phyloP scores from a whole-genome alignment of 495 filamentous ascomycete species.

The Margaritispora aquatica region DNA sequence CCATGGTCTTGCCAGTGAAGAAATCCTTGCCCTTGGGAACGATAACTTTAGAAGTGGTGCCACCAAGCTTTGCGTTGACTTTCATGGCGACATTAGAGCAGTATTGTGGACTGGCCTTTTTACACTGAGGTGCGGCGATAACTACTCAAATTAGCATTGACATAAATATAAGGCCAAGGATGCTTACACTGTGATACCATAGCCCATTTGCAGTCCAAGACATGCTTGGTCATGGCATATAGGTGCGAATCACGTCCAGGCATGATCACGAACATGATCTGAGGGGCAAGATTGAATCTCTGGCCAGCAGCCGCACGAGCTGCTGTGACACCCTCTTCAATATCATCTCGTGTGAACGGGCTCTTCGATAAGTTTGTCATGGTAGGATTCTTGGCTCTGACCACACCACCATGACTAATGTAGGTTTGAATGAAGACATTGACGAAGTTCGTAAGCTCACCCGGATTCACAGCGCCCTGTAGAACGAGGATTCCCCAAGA shows the following conservation, averaged over 20 bases:
- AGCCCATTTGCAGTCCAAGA: constrained; percentile 72
- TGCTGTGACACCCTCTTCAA: constrained; percentile 44
- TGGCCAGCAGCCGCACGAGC: constrained; percentile 15
- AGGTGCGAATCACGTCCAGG: constrained; percentile 53
- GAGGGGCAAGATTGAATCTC: constrained; percentile 33
- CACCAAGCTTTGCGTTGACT: constrained; percentile 93
- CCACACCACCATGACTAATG: constrained; percentile 61
- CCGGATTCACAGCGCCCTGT: constrained; percentile 26
- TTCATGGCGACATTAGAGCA: constrained; percentile 89
- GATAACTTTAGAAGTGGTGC: constrained; percentile 44
- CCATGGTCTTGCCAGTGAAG: constrained; percentile 18
- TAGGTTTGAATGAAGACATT: constrained; percentile 56
- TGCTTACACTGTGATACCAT: constrained; percentile 62
- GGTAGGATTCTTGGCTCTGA: constrained; percentile 33
- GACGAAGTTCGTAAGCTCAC: constrained; percentile 52
- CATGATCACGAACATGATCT: constrained; percentile 70
- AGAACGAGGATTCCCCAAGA: constrained; percentile 59
- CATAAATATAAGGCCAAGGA: neutral
- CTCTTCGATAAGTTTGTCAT: neutral
- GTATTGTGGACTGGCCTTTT: constrained; percentile 63
- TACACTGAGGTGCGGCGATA: constrained; percentile 56
- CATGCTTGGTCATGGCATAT: constrained; percentile 79
- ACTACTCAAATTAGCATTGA: constrained; percentile 15
- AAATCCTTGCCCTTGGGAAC: neutral
- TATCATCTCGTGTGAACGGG: too few species aligned